phyloP scores from a whole-genome alignment of 176 grass and related monocot species.

The Phragmites australis region DNA sequence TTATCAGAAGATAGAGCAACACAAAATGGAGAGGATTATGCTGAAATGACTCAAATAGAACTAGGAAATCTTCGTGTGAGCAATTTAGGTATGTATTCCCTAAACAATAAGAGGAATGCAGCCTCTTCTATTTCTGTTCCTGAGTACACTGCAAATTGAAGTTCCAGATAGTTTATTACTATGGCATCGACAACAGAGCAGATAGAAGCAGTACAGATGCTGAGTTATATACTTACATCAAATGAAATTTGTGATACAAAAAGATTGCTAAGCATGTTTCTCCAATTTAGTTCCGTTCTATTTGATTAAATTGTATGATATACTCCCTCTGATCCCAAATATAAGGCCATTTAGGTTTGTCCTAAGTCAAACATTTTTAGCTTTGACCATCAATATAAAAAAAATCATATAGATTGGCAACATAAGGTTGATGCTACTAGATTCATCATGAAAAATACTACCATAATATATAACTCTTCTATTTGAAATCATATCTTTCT shows the following conservation, averaged over 20 bases:
- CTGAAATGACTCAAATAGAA: slow-evolving; percentile 68
- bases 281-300: background rate
- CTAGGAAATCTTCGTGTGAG: slow-evolving; percentile 87
- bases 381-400: too few species aligned
- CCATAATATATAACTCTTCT: too few species aligned
- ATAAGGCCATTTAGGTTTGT: too few species aligned
- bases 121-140: slow-evolving; percentile 18
- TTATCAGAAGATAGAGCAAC: slow-evolving; percentile 49
- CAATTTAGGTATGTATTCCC: slow-evolving; percentile 72
- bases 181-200: background rate
- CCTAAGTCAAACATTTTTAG: too few species aligned
- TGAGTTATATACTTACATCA: background rate
- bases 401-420: too few species aligned
- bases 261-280: slow-evolving; percentile 8
- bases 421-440: too few species aligned
- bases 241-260: background rate
- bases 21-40: slow-evolving; percentile 53
- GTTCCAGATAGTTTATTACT: background rate
- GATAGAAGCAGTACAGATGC: background rate
- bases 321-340: too few species aligned
- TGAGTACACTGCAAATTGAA: background rate
- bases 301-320: background rate
- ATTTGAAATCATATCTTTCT: too few species aligned
- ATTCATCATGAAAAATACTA: too few species aligned
- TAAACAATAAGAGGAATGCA: slow-evolving; percentile 20